Conservation (phyloP, 352 stramenopile genomes). For the Blastocystis sp. region DNA sequence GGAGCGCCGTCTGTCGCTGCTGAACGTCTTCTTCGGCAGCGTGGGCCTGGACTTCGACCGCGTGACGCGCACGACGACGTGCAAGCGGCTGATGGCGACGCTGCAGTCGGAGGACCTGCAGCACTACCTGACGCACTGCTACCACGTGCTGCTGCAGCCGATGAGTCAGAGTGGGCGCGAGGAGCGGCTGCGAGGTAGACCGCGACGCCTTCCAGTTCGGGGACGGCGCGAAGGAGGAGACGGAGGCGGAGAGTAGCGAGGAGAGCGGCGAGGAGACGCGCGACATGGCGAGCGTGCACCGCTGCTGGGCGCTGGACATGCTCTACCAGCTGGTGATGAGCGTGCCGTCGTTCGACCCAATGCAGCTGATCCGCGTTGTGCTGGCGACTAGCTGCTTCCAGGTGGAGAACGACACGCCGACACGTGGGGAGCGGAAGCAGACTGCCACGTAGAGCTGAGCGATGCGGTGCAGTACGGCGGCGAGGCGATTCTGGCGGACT, state of each 20-base stretch:
- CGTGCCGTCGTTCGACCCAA: neutral
- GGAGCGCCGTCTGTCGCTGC: neutral
- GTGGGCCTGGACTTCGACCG: conserved; percentile 27
- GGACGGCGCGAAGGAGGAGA: neutral
- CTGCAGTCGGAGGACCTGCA: neutral
- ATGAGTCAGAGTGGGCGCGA: neutral
- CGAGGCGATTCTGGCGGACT: neutral
- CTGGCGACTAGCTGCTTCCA: neutral
- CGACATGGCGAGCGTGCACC: neutral
- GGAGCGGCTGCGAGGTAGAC: neutral
- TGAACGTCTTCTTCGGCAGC: neutral
- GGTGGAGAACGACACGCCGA: neutral
- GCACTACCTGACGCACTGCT: neutral
- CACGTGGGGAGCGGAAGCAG: neutral
- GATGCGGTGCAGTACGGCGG: neutral
- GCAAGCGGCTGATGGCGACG: neutral
- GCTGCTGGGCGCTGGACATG: neutral
- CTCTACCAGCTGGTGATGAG: conserved; percentile 1
- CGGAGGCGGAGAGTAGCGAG: neutral
- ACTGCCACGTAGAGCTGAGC: neutral
- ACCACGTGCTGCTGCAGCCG: conserved; percentile 9
- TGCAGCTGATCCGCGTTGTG: neutral
- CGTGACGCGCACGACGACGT: neutral
- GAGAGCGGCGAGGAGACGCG: neutral
- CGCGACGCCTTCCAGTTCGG: neutral